Base-by-base conservation (phyloP, 805 yeast species). In the Osmozyma mogii region DNA sequence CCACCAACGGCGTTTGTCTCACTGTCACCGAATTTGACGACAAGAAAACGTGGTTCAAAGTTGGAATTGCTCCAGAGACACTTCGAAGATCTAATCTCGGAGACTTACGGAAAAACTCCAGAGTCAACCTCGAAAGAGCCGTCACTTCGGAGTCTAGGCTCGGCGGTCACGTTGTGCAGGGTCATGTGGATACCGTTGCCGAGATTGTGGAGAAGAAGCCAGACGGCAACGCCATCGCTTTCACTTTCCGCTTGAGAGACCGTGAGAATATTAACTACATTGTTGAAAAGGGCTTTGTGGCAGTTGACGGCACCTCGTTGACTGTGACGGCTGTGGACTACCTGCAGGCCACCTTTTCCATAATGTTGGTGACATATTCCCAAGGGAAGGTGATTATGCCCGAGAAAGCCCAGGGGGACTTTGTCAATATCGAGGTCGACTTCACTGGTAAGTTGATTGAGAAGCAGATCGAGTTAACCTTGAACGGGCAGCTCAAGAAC, bases 141-240 rank as follows among this genome's bases (percentile, higher is more conserved):
- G 85, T 92, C 18, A 65, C 77, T 63, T 75, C 76, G 9, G 84
- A 83, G 30, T 84, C 77, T 5, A 66, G 98, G 39, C 75, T 88
- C 47, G 99, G 99, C 15, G 99, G 99, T 1, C 99, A 92, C 55
- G 74, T 89, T 40, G 99, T 92, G 3, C 98, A 92, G 48, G 99
- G 98, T 5, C 99, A 92, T 59, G 85, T 92, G 17, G 99, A 92
- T 52, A 84, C 96, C 0, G 68, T 79, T 20, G 96, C 96, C 2
- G 54, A 52, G 20, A 79, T 89, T 22, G 66, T 69, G 2, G 52
- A 56, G 1, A 65, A 56, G 16, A 55, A 41, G 7, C 58, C 70
- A 1, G 96, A 88, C 47, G 81, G 76, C 2, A 84, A 85, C 52
- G 78, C 97, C 1, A 61, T 85, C 19, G 65, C 78, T 3, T 81